phyloP scores from a whole-genome alignment of 2,329 filamentous ascomycete genomes.

The Ilyonectria mors-panacis region DNA sequence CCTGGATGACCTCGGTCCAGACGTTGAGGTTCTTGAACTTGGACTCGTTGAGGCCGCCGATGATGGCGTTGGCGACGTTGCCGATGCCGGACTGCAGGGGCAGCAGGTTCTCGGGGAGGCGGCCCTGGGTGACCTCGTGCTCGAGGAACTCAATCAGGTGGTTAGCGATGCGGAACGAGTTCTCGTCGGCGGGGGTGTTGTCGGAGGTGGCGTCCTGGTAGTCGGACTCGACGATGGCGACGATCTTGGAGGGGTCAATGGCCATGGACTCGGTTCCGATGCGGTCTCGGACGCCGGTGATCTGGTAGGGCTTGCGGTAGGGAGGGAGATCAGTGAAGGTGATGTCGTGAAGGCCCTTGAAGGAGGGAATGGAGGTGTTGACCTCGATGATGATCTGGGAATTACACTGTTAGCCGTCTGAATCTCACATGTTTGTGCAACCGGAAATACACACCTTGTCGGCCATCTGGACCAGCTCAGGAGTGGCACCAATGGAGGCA shows the following conservation, averaged over 20 bases:
- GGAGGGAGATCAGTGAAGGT: slow-evolving; percentile 90
- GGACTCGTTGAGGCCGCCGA: slow-evolving; percentile 84
- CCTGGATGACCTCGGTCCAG: slow-evolving; percentile 94
- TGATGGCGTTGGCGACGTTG: slow-evolving; percentile 93
- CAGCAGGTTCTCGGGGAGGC: slow-evolving; percentile 82
- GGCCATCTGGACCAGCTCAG: slow-evolving; percentile 90
- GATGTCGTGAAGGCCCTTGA: slow-evolving; percentile 92
- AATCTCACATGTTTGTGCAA: background rate
- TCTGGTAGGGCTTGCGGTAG: slow-evolving; percentile 84
- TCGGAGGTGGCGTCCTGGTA: slow-evolving; percentile 83
- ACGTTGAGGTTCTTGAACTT: slow-evolving; percentile 92
- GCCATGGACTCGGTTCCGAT: slow-evolving; percentile 89
- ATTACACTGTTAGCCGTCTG: slow-evolving; percentile 23
- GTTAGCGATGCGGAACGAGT: slow-evolving; percentile 79
- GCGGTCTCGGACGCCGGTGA: slow-evolving; percentile 88
- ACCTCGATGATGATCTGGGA: slow-evolving; percentile 86
- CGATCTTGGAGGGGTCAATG: slow-evolving; percentile 86
- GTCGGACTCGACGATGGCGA: slow-evolving; percentile 87
- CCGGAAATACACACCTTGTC: slow-evolving; percentile 73
- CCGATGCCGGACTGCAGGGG: slow-evolving; percentile 91
- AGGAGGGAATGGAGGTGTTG: slow-evolving; percentile 87
- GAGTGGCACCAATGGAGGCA: slow-evolving; percentile 86
- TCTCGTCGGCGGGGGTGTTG: slow-evolving; percentile 83
- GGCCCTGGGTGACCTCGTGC: slow-evolving; percentile 85
- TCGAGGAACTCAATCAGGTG: slow-evolving; percentile 88